phyloP scores from a whole-genome alignment of 2,329 filamentous ascomycete genomes.

The Pseudocercospora fijiensis region DNA sequence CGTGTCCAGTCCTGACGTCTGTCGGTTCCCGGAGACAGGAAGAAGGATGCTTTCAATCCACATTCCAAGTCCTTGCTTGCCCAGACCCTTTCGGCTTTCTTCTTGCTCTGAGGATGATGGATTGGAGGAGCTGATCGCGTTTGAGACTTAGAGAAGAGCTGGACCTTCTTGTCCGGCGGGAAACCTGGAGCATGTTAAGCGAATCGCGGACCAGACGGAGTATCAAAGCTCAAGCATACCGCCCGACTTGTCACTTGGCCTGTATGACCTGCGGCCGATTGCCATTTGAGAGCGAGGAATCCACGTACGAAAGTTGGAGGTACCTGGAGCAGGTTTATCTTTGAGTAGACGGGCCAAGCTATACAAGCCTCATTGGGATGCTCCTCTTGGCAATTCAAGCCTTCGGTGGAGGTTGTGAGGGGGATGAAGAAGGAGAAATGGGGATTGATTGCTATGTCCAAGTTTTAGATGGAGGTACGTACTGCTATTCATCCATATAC shows the following conservation, averaged over 20 bases:
- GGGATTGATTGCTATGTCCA: not conserved
- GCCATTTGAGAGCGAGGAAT: not conserved
- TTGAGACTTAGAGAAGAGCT: slow-evolving; percentile 10
- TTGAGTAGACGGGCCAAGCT: not conserved
- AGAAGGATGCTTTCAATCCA: slow-evolving; percentile 4
- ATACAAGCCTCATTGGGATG: not conserved
- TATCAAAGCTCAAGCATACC: not conserved
- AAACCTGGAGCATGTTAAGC: not conserved
- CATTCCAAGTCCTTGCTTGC: slow-evolving; percentile 10
- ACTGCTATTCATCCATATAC: slow-evolving; percentile 34
- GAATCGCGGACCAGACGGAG: not conserved
- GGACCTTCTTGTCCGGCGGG: slow-evolving; percentile 9
- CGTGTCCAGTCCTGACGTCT: slow-evolving; percentile 13
- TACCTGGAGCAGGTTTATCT: too few species aligned
- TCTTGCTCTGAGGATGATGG: not conserved
- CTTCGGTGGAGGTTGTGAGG: too few species aligned
- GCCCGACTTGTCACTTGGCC: not conserved
- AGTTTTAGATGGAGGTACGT: not conserved
- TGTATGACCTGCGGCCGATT: not conserved
- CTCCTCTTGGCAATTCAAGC: not conserved
- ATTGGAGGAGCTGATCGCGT: not conserved
- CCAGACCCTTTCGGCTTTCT: slow-evolving; percentile 5
- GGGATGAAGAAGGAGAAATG: too few species aligned
- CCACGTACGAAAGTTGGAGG: not conserved
- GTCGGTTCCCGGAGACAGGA: not conserved